These are phyloP conservation scores for Rhynchospora tenuis DNA, from an alignment of 176 grass and related monocot species.

Conservation along the genomic window DNA sequence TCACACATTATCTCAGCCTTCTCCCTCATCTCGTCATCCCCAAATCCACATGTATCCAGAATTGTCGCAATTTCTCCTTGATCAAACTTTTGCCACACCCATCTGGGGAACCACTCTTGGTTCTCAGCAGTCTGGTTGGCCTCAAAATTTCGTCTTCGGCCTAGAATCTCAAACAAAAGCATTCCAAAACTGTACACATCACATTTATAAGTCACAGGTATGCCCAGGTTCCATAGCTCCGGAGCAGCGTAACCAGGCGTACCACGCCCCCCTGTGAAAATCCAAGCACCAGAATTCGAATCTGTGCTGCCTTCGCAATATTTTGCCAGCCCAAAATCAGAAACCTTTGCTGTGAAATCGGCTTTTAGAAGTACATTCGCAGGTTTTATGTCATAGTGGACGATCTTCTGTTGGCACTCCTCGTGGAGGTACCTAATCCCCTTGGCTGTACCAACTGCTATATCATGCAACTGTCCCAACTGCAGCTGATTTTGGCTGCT, in stretches of 20 bases:
- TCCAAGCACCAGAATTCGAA: background rate
- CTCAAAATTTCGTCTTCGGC: slow-evolving; percentile 50
- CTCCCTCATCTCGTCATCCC: slow-evolving; percentile 18
- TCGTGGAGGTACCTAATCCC: slow-evolving; percentile 66
- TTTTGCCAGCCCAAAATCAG: slow-evolving; percentile 57
- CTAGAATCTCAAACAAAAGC: slow-evolving; percentile 40
- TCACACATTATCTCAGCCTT: slow-evolving; percentile 68
- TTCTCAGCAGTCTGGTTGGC: slow-evolving; percentile 22
- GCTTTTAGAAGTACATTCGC: slow-evolving; percentile 40
- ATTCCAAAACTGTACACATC: slow-evolving; percentile 39
- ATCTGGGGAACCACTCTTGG: slow-evolving; percentile 62
- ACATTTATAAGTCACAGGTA: slow-evolving; percentile 55
- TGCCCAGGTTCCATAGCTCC: slow-evolving; percentile 55
- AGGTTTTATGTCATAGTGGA: slow-evolving; percentile 80
- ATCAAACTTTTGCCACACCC: slow-evolving; percentile 62
- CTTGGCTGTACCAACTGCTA: slow-evolving; percentile 60
- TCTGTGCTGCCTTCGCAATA: slow-evolving; percentile 31
- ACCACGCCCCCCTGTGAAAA: slow-evolving; percentile 40
- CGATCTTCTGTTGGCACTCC: slow-evolving; percentile 62
- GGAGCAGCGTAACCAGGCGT: slow-evolving; percentile 60
- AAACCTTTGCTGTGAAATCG: slow-evolving; percentile 50
- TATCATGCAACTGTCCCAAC: slow-evolving; percentile 21
- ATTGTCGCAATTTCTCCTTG: slow-evolving; percentile 30
- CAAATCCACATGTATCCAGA: slow-evolving; percentile 20
- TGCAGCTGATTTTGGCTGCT: background rate